A percentile compares a stretch with the other conserved stretches of the same genome.
phyloP scores from a whole-genome alignment of 306 rosid species.

The Quercus bicolor region DNA sequence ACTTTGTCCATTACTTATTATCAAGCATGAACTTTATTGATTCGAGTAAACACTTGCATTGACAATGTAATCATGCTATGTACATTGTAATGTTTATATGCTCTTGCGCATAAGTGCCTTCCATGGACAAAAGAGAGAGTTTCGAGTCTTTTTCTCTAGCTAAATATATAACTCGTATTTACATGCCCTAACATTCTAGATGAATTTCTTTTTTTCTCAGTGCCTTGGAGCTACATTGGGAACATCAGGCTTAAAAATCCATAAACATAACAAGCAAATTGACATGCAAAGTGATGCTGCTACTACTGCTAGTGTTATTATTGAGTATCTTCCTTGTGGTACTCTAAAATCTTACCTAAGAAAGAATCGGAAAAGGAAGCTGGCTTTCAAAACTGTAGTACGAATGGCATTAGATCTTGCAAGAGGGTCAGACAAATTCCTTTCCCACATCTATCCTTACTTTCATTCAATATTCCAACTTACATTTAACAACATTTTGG shows the following conservation, averaged over 20 bases:
- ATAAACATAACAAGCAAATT: background rate
- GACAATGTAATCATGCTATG: background rate
- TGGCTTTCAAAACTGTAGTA: background rate
- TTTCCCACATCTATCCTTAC: background rate
- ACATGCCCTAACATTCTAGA: background rate
- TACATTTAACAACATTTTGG: background rate
- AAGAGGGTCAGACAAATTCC: background rate
- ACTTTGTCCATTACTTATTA: too few relatives aligned
- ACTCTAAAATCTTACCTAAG: background rate
- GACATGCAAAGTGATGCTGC: background rate
- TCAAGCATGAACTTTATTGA: too few relatives aligned
- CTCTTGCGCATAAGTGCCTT: too few relatives aligned
- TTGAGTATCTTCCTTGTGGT: background rate
- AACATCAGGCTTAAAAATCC: background rate
- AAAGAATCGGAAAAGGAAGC: background rate
- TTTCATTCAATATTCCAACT: background rate
- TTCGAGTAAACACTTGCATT: background rate
- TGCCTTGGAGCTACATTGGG: constrained; percentile 1
- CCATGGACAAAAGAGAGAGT: too few relatives aligned
- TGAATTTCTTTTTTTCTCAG: background rate
- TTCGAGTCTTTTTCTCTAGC: too few relatives aligned
- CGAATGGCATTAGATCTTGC: background rate
- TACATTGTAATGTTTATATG: too few relatives aligned
- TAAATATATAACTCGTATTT: background rate
- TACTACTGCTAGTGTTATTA: background rate